Conservation (phyloP, 2,329 filamentous ascomycete genomes). For the Stagonosporopsis chrysanthemi region DNA sequence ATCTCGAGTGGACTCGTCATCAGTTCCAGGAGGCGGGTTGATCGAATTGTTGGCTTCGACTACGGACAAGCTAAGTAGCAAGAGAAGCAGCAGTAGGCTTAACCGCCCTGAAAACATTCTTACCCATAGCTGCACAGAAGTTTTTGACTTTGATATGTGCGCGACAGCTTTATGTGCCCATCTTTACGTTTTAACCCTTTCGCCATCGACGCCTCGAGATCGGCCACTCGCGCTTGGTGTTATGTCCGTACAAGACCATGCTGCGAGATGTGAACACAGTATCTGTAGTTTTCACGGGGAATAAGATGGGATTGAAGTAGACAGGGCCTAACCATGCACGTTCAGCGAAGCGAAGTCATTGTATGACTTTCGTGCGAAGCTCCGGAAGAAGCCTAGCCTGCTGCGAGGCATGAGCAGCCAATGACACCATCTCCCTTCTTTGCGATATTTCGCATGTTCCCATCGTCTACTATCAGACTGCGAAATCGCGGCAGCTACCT, state of each 20-base stretch:
- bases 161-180: background rate
- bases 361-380: conserved; percentile 7
- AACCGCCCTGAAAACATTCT: background rate
- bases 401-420: background rate
- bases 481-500: background rate
- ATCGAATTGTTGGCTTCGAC: background rate
- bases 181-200: background rate
- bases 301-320: background rate
- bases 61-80: background rate
- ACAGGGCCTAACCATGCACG: background rate
- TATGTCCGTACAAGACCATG: background rate
- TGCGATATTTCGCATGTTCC: too few relatives aligned
- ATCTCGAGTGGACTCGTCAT: background rate
- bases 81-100: background rate
- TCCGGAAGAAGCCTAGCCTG: conserved; percentile 1
- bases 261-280: background rate
- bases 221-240: too few relatives aligned
- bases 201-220: conserved; percentile 4
- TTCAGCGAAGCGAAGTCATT: background rate
- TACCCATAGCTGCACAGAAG: background rate
- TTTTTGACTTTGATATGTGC: too few relatives aligned
- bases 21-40: background rate
- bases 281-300: background rate
- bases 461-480: background rate
- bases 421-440: background rate